Percentiles rank a stretch among this genome's conserved stretches.
Conservation (phyloP, 2,329 filamentous ascomycete genomes). For the Alternaria infectoria region DNA sequence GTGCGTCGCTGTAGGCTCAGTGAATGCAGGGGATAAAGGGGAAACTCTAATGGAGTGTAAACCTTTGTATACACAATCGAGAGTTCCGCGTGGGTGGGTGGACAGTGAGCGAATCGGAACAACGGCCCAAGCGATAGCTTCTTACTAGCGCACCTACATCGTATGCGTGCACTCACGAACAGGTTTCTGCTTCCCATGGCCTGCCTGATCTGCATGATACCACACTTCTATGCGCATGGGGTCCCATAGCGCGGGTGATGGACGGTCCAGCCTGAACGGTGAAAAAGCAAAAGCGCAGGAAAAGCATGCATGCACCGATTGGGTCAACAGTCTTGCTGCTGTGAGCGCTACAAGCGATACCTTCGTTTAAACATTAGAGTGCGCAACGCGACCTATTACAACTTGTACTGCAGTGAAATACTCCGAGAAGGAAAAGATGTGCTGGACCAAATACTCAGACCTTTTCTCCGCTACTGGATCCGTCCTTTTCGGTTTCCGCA, state of each 20-base stretch:
- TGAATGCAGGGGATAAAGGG: not conserved
- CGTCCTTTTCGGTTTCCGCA: not conserved
- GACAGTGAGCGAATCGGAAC: not conserved
- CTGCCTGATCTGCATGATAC: constrained; percentile 1
- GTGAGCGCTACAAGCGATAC: not conserved
- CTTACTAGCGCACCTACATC: not conserved
- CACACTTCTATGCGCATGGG: not conserved
- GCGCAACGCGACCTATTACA: not conserved
- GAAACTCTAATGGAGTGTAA: not conserved
- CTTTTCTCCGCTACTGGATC: not conserved
- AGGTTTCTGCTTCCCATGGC: not conserved
- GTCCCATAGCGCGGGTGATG: not conserved
- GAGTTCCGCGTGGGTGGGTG: not conserved
- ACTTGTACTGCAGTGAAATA: not conserved
- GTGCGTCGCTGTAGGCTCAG: not conserved
- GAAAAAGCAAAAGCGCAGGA: not conserved
- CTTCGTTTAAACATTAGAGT: not conserved
- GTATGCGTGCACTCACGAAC: not conserved
- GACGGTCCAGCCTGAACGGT: not conserved
- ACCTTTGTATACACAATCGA: not conserved
- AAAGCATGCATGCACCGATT: not conserved
- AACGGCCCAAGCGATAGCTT: not conserved
- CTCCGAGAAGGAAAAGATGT: not conserved
- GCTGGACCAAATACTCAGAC: too few relatives aligned
- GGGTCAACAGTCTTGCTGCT: not conserved